Evolutionary conservation across 768 basidiomycete species (phyloP).

Genomic region (Cantharellus cinnabarinus): DNA sequence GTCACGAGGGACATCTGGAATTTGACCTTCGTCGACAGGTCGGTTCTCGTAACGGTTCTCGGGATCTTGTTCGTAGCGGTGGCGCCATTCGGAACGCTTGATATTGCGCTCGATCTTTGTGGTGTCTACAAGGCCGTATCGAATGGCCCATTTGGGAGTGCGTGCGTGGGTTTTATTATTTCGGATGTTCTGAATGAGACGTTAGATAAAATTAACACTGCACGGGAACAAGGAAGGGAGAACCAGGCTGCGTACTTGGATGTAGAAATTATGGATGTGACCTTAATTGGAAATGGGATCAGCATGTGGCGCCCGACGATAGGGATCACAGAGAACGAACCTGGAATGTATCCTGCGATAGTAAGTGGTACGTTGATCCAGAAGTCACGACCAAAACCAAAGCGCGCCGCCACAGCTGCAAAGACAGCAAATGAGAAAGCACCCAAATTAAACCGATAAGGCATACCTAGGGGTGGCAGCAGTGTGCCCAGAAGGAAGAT

Average conservation of each 20-base stretch:
- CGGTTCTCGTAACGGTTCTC: constrained; percentile 50
- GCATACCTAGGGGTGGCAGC: constrained; percentile 73
- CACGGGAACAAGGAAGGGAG: background rate
- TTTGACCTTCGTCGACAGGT: constrained; percentile 65
- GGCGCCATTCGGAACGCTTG: constrained; percentile 71
- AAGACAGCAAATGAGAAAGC: background rate
- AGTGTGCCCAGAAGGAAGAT: constrained; percentile 80
- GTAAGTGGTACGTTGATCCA: constrained; percentile 68
- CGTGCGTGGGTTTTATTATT: constrained; percentile 85
- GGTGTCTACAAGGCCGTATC: constrained; percentile 75
- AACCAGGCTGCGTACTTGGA: constrained; percentile 32
- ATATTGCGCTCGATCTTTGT: constrained; percentile 58
- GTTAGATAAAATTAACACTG: background rate
- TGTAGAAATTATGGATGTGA: constrained; percentile 85
- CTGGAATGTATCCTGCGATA: constrained; percentile 81
- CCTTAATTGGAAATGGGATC: constrained; percentile 22
- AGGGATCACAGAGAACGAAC: constrained; percentile 19
- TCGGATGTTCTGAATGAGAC: constrained; percentile 54
- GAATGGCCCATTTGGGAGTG: constrained; percentile 90
- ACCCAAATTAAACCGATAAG: background rate
- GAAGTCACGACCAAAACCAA: constrained; percentile 81
- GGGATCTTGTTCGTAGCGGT: constrained; percentile 56
- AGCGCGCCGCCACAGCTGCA: constrained; percentile 77
- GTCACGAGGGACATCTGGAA: constrained; percentile 14
- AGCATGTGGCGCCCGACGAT: background rate